Percentiles rank a stretch among this genome's conserved stretches.
These are phyloP conservation scores for Rhodotorula sp. DNA, from an alignment of 1,284 basidiomycete genomes.

Conservation along the genomic window DNA sequence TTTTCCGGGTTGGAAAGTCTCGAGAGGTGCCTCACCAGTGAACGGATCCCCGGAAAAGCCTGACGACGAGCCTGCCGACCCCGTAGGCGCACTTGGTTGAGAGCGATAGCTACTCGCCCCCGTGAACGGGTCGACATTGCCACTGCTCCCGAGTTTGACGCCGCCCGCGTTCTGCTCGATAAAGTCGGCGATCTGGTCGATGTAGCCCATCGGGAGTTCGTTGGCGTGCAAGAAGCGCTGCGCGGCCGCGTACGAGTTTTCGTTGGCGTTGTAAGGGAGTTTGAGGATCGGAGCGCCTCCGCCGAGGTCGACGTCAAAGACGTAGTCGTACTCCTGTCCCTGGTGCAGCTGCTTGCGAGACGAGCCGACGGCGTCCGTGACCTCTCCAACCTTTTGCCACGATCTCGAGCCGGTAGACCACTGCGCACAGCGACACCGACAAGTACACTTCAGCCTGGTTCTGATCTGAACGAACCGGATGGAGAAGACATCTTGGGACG, in stretches of 20 bases:
- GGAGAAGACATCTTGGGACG: not conserved
- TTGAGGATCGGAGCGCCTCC: constrained; percentile 91
- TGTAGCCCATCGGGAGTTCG: constrained; percentile 75
- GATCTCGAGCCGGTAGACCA: constrained; percentile 70
- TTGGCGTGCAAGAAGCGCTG: constrained; percentile 82
- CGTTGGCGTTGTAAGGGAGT: constrained; percentile 84
- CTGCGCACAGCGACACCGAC: constrained; percentile 48
- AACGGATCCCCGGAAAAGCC: constrained; percentile 42
- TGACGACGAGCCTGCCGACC: not conserved
- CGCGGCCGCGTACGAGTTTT: constrained; percentile 88
- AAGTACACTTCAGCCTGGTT: not conserved
- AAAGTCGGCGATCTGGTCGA: constrained; percentile 89
- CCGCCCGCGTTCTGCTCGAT: constrained; percentile 88
- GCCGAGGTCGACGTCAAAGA: constrained; percentile 95
- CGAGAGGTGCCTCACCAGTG: constrained; percentile 51
- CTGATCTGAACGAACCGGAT: too few relatives aligned
- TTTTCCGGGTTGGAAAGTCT: too few relatives aligned
- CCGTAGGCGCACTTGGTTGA: not conserved
- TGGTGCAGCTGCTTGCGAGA: constrained; percentile 78
- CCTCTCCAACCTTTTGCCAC: constrained; percentile 94
- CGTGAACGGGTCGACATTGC: constrained; percentile 87
- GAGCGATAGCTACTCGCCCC: constrained; percentile 65
- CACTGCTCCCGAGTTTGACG: constrained; percentile 60
- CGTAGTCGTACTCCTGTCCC: constrained; percentile 96
- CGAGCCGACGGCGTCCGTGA: constrained; percentile 88